Evolutionary conservation across 352 stramenopile genomes (phyloP).

Genomic region (Peronospora farinosa): DNA sequence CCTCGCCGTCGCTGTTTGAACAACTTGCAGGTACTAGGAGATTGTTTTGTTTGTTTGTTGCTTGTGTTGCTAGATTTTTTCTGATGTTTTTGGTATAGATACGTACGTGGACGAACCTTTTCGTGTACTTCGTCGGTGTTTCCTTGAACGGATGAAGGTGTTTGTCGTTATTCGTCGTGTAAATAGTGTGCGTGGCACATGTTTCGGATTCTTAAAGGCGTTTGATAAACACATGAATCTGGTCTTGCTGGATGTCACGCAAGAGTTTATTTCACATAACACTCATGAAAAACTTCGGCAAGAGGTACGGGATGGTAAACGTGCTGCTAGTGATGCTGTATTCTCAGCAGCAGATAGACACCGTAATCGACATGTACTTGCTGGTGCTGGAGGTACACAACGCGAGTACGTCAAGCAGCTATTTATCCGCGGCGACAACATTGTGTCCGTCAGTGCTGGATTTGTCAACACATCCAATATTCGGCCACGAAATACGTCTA

Average conservation of each 20-base stretch:
- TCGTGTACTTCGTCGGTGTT: conserved; percentile 71
- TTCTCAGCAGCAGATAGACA: conserved; percentile 43
- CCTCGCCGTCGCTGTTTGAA: conserved; percentile 41
- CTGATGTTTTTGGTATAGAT: conserved; percentile 24
- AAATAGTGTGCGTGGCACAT: conserved; percentile 88
- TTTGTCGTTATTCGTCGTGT: conserved; percentile 86
- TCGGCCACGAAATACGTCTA: conserved; percentile 1
- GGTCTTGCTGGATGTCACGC: conserved; percentile 86
- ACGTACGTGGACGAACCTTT: conserved; percentile 83
- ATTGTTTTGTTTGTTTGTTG: conserved; percentile 4
- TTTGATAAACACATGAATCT: conserved; percentile 96
- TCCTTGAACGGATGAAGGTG: conserved; percentile 71
- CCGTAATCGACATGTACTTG: conserved; percentile 40
- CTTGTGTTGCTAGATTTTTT: not conserved
- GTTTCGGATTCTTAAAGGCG: conserved; percentile 87
- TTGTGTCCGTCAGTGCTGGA: conserved; percentile 71
- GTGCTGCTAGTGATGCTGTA: conserved; percentile 18
- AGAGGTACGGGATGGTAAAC: conserved; percentile 31
- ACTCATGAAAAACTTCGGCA: conserved; percentile 30
- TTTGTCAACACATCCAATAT: conserved; percentile 7
- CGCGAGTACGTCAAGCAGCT: conserved; percentile 77
- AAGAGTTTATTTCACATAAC: conserved; percentile 47
- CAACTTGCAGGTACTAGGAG: conserved; percentile 39
- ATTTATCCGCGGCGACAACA: conserved; percentile 90
- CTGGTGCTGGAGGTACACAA: conserved; percentile 19